Conservation (phyloP, 164 flowering plant genomes). For the Amborella trichopoda region DNA sequence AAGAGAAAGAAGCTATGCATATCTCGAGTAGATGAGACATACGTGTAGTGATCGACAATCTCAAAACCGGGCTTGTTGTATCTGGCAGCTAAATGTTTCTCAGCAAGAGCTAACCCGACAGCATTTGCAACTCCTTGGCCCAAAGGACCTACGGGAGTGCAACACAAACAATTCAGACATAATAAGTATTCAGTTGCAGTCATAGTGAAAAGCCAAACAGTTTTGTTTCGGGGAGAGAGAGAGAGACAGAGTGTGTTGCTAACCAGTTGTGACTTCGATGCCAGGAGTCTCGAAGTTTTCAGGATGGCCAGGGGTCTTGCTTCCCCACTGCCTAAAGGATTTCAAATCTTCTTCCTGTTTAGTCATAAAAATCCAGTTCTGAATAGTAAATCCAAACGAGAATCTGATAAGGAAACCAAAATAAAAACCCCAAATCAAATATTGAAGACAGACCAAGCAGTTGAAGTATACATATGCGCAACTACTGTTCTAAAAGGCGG, state of each 20-base stretch:
- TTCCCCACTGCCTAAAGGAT: conserved; percentile 86
- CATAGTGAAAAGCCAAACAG: not conserved
- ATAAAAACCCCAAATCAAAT: too few relatives aligned
- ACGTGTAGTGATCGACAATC: conserved; percentile 98
- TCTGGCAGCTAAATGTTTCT: conserved; percentile 95
- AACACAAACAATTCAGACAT: not conserved
- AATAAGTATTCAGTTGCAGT: not conserved
- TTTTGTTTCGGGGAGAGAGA: not conserved
- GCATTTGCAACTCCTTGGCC: conserved; percentile 97
- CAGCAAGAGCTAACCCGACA: conserved; percentile 96
- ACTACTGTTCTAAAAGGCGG: too few relatives aligned
- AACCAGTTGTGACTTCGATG: conserved; percentile 96
- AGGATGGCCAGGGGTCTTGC: conserved; percentile 95
- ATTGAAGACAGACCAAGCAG: too few relatives aligned
- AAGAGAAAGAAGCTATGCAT: not conserved
- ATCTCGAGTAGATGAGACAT: conserved; percentile 1
- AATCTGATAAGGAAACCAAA: too few relatives aligned
- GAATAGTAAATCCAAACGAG: too few relatives aligned
- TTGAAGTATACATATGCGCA: too few relatives aligned
- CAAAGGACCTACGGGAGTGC: conserved; percentile 64
- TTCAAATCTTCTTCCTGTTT: conserved; percentile 90
- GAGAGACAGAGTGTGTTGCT: conserved; percentile 1
- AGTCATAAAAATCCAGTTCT: too few relatives aligned
- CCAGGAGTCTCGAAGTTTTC: conserved; percentile 98
- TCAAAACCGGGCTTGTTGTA: conserved; percentile 80